Evolutionary conservation across 2,329 filamentous ascomycete genomes (phyloP), one percentile per base, ranked within the genome.

Genomic region (Aspergillus quadricinctus): DNA sequence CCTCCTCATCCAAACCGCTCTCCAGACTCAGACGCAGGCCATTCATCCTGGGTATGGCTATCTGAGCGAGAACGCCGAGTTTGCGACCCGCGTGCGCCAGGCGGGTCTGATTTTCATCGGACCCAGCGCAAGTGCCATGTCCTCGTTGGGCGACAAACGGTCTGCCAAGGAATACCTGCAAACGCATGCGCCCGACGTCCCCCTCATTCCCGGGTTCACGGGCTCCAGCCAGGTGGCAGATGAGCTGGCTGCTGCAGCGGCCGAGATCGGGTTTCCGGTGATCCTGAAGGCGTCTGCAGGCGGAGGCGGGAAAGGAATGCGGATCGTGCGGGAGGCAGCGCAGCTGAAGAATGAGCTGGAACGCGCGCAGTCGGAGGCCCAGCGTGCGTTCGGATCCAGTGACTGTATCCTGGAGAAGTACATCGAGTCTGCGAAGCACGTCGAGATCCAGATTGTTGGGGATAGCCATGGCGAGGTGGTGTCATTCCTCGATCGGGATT

Each of bases 391-490:
- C 57, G 74, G 76, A 3, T 73, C 75, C 1, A 67, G 68, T 0
- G 72, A 73, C 4, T 69, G 75, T 3, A 75, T 81, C 25, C 55
- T 80, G 1, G 78, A 80, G 56, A 70, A 74, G 4, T 79, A 74
- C 21, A 66, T 80, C 21, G 64, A 76, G 37, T 62, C 63, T 4
- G 73, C 72, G 7, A 72, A 76, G 9, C 80, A 83, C 51, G 70
- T 83, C 27, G 80, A 83, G 57, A 74, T 82, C 0, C 80, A 83
- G 56, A 73, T 83, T 3, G 49, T 82, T 2, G 80, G 79, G 3
- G 75, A 81, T 19, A 52, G 40, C 0, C 56, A 57, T 43, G 60
- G 60, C 5, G 52, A 57, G 9, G 56, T 59, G 73, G 77, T 3
- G 53, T 64, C 2, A 0, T 60, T 61, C n/a, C 57, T 59, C 4